Base-by-base conservation (phyloP, 768 basidiomycete genomes). In the Dioszegia aurantiaca region DNA sequence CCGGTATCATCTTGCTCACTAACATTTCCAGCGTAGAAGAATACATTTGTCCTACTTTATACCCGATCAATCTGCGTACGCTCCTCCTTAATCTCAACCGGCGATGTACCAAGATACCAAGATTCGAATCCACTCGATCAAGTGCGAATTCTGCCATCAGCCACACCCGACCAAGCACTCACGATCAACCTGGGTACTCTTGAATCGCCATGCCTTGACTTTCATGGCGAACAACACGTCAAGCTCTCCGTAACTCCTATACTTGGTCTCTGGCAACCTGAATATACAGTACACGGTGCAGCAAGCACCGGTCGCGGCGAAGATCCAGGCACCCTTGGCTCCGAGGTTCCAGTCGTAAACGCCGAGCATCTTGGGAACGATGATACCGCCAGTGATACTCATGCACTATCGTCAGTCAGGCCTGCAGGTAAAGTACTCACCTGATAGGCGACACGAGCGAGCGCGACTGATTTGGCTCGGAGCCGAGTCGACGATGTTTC, bases 161-260 rank as follows among this genome's bases (percentile, higher is more conserved):
- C n/a, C n/a, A n/a, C n/a, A n/a, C n/a, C n/a, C n/a, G n/a, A n/a
- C n/a, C n/a, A n/a, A n/a, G n/a, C n/a, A n/a, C n/a, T n/a, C n/a
- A n/a, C n/a, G n/a, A n/a, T 41, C 40, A n/a, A 41, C 40, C 40
- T 41, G 9, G 40, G 40, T 41, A 5, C 10, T 41, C 19, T n/a
- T 41, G 40, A 41, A 41, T 21, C 10, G 10, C 40, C 40, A 41
- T 8, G 40, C 40, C 10, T n/a, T 41, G 40, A 41, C 41, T 19
- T 44, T 36, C 42, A 12, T 19, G 56, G 77, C 74, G 59, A 80
- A 80, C 40, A 80, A 64, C 24, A 79, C 46, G 60, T 78, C 78
- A 45, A 80, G 64, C 59, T 80, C 78, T 26, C 72, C 69, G 56
- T 70, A 74, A 1, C 65, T 59, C 33, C 70, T 40, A 30, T 65